Percentiles rank a stretch among this genome's conserved stretches.
Conservation (phyloP, 116 monocot species). For the Phalaenopsis hybrid region DNA sequence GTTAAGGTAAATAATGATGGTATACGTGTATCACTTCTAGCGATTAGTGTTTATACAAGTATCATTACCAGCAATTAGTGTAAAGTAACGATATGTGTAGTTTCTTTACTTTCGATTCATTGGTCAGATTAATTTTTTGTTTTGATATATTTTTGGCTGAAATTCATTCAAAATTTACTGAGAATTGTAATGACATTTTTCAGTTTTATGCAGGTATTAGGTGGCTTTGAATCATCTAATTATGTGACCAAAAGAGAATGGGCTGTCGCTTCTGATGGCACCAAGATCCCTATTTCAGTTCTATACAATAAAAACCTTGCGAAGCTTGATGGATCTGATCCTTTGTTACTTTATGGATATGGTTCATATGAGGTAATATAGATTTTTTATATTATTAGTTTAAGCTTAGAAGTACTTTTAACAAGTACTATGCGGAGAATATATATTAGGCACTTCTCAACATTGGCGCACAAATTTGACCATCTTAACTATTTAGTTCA, state of each 20-base stretch:
- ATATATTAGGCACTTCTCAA: not conserved
- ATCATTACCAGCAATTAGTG: too few relatives aligned
- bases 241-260: slow-evolving; percentile 92
- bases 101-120: too few relatives aligned
- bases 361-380: slow-evolving; percentile 90
- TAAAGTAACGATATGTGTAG: too few relatives aligned
- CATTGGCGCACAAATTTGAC: not conserved
- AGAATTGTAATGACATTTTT: not conserved
- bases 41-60: too few relatives aligned
- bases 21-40: too few relatives aligned
- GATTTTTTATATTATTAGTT: not conserved
- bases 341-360: slow-evolving; percentile 88
- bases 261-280: slow-evolving; percentile 82
- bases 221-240: slow-evolving; percentile 86
- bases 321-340: slow-evolving; percentile 91
- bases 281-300: slow-evolving; percentile 79
- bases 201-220: slow-evolving; percentile 53
- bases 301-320: slow-evolving; percentile 69
- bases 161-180: not conserved
- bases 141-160: not conserved
- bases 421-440: not conserved
- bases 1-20: too few relatives aligned
- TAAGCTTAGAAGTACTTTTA: not conserved
- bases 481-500: not conserved
- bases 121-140: too few relatives aligned